Base-by-base conservation (phyloP, 805 yeast genomes). In the Ogataea pini region DNA sequence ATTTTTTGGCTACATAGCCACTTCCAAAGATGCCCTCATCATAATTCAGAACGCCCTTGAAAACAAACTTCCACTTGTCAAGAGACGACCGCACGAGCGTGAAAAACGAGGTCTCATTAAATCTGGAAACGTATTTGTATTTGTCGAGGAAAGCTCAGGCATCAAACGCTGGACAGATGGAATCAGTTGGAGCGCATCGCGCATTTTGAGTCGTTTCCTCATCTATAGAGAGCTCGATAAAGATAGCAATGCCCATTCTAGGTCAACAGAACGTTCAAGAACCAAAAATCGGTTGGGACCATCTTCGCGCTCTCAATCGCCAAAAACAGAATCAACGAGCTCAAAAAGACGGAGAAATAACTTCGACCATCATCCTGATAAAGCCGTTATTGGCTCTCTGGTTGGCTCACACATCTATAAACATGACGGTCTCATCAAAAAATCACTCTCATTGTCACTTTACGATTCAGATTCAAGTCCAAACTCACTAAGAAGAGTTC, bases 141-240 rank as follows among this genome's bases (percentile, higher is more conserved):
- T 91, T 61, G 79, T 85, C 41, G 96, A 91, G 65, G 89, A 86
- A 56, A 72, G 78, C 10, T 82, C 91, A 0, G 90, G 92, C 2
- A 90, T 91, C 51, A 87, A 86, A 63, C 75, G 98, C 50, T 91
- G 98, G 98, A 91, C 98, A 1, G 98, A 91, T 61, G 96, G 97
- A n/a, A 79, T 88, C 12, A 74, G 91, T 12, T 91, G 98, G 98
- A 82, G 91, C 2, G 96, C 97, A 0, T 85, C 95, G 2, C 73
- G 97, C 42, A 89, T 91, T 33, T 73, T 89, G 22, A 96, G 96
- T 5, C 75, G 94, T 49, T 91, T 91, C 58, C 71, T 91, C 28
- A 83, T 91, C 9, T 91, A 91, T 65, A 78, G 96, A 22, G 95
- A 90, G 62, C 64, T 80, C 29, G 79, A 78, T 52, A 69, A 71